These are phyloP conservation scores for Collybiopsis luxurians DNA, from an alignment of 768 basidiomycete genomes.

Conservation along the genomic window DNA sequence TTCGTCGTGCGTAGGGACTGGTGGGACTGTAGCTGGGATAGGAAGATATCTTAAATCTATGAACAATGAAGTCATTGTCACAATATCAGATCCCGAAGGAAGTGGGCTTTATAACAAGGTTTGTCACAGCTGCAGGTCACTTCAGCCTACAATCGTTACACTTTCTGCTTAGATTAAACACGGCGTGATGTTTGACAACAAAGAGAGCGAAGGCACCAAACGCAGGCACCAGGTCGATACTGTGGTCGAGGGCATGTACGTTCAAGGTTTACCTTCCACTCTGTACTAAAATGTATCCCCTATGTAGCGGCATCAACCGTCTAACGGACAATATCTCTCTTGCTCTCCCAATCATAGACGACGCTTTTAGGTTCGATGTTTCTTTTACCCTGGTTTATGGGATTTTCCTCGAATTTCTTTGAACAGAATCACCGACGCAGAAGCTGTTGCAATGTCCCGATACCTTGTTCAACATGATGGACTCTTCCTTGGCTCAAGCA, in stretches of 20 bases:
- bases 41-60: conserved; percentile 79
- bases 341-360: conserved; percentile 81
- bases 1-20: conserved; percentile 73
- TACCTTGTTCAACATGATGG: conserved; percentile 91
- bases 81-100: conserved; percentile 89
- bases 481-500: conserved; percentile 92
- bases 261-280: conserved; percentile 15
- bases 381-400: neutral
- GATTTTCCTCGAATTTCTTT: no score
- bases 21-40: conserved; percentile 89
- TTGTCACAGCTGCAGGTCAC: neutral
- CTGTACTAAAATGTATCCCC: neutral
- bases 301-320: conserved; percentile 83
- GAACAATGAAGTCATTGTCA: conserved; percentile 62
- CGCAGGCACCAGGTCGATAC: conserved; percentile 94
- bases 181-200: conserved; percentile 94
- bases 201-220: conserved; percentile 91
- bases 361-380: conserved; percentile 71
- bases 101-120: conserved; percentile 96
- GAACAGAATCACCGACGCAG: conserved; percentile 81
- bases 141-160: neutral
- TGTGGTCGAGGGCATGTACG: conserved; percentile 88
- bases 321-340: conserved; percentile 88
- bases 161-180: conserved; percentile 62
- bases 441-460: conserved; percentile 95